Evolutionary conservation across 129 eudicot genomes (phyloP).

Genomic region (Mikania micrantha): DNA sequence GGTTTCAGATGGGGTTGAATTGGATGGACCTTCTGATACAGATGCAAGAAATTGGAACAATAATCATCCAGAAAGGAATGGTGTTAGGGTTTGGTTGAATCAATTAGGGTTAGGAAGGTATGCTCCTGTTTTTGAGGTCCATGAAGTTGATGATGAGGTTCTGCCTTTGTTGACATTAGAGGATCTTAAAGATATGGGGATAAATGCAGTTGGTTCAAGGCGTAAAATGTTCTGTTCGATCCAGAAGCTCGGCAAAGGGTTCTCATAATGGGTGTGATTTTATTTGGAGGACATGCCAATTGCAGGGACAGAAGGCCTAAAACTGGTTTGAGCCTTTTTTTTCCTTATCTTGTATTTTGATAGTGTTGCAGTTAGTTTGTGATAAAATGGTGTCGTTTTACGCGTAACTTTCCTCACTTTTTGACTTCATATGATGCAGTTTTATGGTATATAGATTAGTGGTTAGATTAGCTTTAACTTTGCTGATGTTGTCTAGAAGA

Average conservation of each 20-base stretch:
- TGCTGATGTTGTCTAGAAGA: constrained; percentile 10
- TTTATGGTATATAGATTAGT: constrained; percentile 23
- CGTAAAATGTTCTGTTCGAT: constrained; percentile 62
- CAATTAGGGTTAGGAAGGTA: constrained; percentile 56
- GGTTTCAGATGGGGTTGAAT: constrained; percentile 33
- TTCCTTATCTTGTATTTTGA: constrained; percentile 16
- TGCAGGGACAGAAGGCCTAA: constrained; percentile 22
- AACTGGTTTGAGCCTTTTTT: constrained; percentile 35
- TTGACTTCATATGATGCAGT: constrained; percentile 24
- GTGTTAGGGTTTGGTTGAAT: constrained; percentile 67
- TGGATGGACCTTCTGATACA: constrained; percentile 37
- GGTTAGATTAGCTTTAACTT: neutral
- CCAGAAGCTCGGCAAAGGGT: constrained; percentile 62
- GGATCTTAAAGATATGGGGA: constrained; percentile 78
- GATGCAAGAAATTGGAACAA: constrained; percentile 36
- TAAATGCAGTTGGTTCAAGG: constrained; percentile 67
- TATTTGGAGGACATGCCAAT: neutral
- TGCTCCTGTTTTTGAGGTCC: constrained; percentile 67
- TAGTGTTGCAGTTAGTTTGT: constrained; percentile 17
- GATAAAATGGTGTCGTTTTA: constrained; percentile 29
- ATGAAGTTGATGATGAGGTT: constrained; percentile 75
- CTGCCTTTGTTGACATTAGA: constrained; percentile 54
- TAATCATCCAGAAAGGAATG: constrained; percentile 29
- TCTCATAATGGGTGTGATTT: constrained; percentile 31
- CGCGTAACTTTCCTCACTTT: neutral